Evolutionary conservation across 768 basidiomycete genomes (phyloP), one percentile per base, ranked within the genome.

Genomic region (Xerocomus potaroensis): DNA sequence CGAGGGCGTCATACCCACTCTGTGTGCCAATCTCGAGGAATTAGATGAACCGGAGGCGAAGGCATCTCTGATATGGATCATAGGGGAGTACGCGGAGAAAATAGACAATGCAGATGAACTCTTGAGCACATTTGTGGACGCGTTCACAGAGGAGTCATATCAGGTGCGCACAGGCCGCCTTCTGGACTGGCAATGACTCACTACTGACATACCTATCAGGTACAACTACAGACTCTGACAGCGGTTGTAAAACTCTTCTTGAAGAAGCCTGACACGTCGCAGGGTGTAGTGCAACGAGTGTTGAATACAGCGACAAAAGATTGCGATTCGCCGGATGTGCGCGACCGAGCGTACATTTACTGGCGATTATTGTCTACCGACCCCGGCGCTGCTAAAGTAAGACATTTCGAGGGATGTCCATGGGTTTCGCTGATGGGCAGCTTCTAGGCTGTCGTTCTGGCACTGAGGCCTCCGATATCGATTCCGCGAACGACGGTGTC

Each of bases 31-130:
- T 60, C 81, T 98, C 12, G 95, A 99, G 49, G 94, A 96, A 58
- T 72, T 99, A 26, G 95, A 98, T 59, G 96, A 99, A 62, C 96
- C 95, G 9, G 95, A 99, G 63, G 95, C 96, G 2, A 97, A 97
- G 62, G 91, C 94, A 1, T 94, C 94, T 3, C 73, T 99, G 41
- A 97, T 99, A 63, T 99, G 96, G 95, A 98, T 99, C 58, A 93
- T 98, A 55, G 95, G 95, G 47, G 93, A 97, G 70, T 97, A 99
- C 58, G 93, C 95, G 3, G 87, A 87, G 66, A 95, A 92, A 71
- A 97, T 98, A 54, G 91, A 94, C 56, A 99, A 99, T 54, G 93
- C 95, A 3, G 91, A 90, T 62, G 94, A 97, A 57, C 74, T 99
- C 19, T 72, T 98, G 54, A 78, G 81, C 12, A 84, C 87, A 41